Conservation (phyloP, 2,329 filamentous ascomycete species). For the Hysterium pulicare region DNA sequence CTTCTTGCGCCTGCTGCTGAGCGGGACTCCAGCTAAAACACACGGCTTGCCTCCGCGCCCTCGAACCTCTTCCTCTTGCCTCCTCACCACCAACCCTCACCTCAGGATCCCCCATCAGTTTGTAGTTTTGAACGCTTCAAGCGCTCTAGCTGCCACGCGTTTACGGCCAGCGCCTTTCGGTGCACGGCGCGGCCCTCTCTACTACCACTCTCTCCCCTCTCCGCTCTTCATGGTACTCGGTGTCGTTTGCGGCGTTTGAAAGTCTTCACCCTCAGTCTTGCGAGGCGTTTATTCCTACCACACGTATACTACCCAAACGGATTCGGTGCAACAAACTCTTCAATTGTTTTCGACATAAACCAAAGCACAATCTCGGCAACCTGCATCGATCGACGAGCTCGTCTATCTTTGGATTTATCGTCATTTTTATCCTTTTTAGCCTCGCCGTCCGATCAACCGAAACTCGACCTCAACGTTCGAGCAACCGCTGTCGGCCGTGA, state of each 20-base stretch:
- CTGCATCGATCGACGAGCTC: slow-evolving; percentile 6
- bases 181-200: slow-evolving; percentile 35
- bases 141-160: slow-evolving; percentile 33
- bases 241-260: slow-evolving; percentile 36
- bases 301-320: slow-evolving; percentile 8
- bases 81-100: slow-evolving; percentile 15
- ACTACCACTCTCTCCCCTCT: slow-evolving; percentile 19
- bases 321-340: not conserved
- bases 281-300: slow-evolving; percentile 31
- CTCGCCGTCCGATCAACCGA: slow-evolving; percentile 9
- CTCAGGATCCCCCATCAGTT: slow-evolving; percentile 8
- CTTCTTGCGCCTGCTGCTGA: not conserved
- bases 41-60: not conserved
- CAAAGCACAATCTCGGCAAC: slow-evolving; percentile 5
- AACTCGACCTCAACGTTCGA: slow-evolving; percentile 10
- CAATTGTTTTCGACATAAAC: not conserved
- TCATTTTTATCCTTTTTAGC: slow-evolving; percentile 6
- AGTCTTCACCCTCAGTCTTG: slow-evolving; percentile 18
- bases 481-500: slow-evolving; percentile 35
- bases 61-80: slow-evolving; percentile 22
- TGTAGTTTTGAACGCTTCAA: slow-evolving; percentile 38
- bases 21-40: slow-evolving; percentile 6
- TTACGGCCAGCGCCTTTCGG: slow-evolving; percentile 41
- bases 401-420: slow-evolving; percentile 6
- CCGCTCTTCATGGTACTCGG: slow-evolving; percentile 25